Evolutionary conservation across 768 basidiomycete genomes (phyloP), one percentile per base, ranked within the genome.

Genomic region (Pleurotus eryngii): DNA sequence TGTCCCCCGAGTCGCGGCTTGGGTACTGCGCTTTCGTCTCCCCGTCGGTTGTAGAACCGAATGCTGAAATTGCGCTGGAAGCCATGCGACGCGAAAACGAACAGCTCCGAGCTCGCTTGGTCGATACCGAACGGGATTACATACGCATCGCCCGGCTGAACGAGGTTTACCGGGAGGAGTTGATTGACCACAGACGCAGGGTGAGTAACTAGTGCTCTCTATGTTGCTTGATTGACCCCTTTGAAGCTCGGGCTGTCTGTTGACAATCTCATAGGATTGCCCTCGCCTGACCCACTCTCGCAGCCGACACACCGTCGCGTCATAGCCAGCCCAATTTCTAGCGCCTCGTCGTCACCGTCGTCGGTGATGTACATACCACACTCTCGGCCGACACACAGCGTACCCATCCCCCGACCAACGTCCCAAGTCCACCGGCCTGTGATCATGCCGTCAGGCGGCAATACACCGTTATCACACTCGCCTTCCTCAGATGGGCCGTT

Each of bases 21-120:
- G 70, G 71, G 6, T 61, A 70, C 24, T 68, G 70, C 38, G 58
- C 68, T 7, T 69, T 70, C 57, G 65, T 68, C 61, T 42, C 51
- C 15, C 20, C 51, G 24, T 61, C 69, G 1, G 61, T 60, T 37
- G 39, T 58, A 20, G 65, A 65, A 40, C 79, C 78, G 8, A 76
- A 70, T 47, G 62, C 70, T 7, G 86, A 89, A 43, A 73, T 83
- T 9, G 82, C 92, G 80, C 72, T 93, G 18, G 86, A 90, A 56
- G 84, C 90, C 11, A 78, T 94, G 76, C 78, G 85, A 42, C 68
- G 84, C 57, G 92, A 94, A 76, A 94, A 94, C 61, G 91, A 92
- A 62, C 79, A 84, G 48, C 67, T 94, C 60, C 71, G 91, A 50
- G 80, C 69, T 55, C 75, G 84, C 55, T 69, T 94, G 53, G 84